Percentiles rank a stretch among this genome's conserved stretches.
phyloP scores from a whole-genome alignment of 331 rosid species.

The Acacia concinna region DNA sequence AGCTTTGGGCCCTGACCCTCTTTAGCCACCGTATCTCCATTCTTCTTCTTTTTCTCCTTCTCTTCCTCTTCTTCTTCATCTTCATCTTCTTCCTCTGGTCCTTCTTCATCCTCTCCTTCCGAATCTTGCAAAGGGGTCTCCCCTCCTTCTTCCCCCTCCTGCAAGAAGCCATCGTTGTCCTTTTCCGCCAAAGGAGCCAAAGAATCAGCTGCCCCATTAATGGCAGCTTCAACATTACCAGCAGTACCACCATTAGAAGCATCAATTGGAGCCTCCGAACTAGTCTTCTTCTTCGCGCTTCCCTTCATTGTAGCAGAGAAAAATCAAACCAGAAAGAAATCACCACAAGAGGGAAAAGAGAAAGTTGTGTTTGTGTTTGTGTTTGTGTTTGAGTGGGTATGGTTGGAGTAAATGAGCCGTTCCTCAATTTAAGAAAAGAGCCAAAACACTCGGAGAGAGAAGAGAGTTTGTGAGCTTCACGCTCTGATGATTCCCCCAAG shows the following conservation, averaged over 20 bases:
- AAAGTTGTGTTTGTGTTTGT: too few species aligned
- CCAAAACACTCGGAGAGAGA: not conserved
- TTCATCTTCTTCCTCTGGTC: constrained; percentile 31
- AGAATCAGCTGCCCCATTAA: constrained; percentile 2
- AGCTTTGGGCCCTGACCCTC: constrained; percentile 56
- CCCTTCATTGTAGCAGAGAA: constrained; percentile 36
- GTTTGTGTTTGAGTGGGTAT: not conserved
- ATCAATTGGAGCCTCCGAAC: constrained; percentile 33
- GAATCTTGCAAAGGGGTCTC: constrained; percentile 4
- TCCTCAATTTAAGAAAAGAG: not conserved
- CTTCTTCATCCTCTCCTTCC: constrained; percentile 32
- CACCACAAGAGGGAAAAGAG: not conserved
- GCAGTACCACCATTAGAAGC: not conserved
- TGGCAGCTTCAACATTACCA: not conserved
- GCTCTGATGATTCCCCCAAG: not conserved
- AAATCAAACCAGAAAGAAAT: not conserved
- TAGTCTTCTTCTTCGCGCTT: constrained; percentile 48
- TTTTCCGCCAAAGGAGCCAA: constrained; percentile 13
- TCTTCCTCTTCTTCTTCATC: constrained; percentile 37
- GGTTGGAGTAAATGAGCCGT: not conserved
- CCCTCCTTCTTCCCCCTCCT: constrained; percentile 1
- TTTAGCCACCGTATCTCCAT: constrained; percentile 20
- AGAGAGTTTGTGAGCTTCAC: not conserved
- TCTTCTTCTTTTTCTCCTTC: constrained; percentile 35
- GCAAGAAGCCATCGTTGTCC: constrained; percentile 10